phyloP scores from a whole-genome alignment of 2,329 filamentous ascomycete genomes.

The Fusarium chaquense region DNA sequence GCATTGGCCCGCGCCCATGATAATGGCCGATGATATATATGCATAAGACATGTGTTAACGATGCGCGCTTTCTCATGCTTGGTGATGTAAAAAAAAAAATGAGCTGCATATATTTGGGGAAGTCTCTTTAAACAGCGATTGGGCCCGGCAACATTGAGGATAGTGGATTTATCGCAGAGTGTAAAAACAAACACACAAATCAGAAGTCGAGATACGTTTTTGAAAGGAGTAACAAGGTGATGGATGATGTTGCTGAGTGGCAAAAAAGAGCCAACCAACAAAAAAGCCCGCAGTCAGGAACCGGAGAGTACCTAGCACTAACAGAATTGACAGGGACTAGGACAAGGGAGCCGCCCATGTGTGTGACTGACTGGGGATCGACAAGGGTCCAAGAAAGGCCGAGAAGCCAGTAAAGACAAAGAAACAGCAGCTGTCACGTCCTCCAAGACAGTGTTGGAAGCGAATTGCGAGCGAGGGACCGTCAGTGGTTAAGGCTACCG shows the following conservation, averaged over 20 bases:
- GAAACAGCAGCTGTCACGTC: constrained; percentile 30
- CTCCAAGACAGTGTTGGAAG: constrained; percentile 25
- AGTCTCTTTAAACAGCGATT: constrained; percentile 27
- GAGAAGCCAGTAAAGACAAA: constrained; percentile 47
- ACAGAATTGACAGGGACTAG: constrained; percentile 34
- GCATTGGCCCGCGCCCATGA: no score
- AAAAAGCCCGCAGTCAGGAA: constrained; percentile 15
- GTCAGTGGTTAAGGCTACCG: constrained; percentile 34
- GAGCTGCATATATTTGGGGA: constrained; percentile 27
- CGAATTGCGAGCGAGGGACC: background rate
- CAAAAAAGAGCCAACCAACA: constrained; percentile 26
- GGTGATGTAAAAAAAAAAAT: constrained; percentile 2
- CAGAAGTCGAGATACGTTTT: constrained; percentile 26
- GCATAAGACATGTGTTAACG: constrained; percentile 11
- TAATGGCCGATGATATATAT: constrained; percentile 7
- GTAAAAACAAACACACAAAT: constrained; percentile 32
- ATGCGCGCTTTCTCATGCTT: background rate
- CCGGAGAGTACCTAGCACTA: constrained; percentile 23
- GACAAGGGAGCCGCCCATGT: constrained; percentile 18
- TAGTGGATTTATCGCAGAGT: constrained; percentile 20
- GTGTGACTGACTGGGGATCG: constrained; percentile 32
- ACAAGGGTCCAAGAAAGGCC: constrained; percentile 41
- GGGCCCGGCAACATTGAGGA: constrained; percentile 30
- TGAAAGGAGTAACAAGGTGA: constrained; percentile 21
- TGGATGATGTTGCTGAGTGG: constrained; percentile 39